Percentiles rank a stretch among this genome's conserved stretches.
These are phyloP conservation scores for Babesia bigemina DNA, from an alignment of 169 alveolate species.

Conservation along the genomic window DNA sequence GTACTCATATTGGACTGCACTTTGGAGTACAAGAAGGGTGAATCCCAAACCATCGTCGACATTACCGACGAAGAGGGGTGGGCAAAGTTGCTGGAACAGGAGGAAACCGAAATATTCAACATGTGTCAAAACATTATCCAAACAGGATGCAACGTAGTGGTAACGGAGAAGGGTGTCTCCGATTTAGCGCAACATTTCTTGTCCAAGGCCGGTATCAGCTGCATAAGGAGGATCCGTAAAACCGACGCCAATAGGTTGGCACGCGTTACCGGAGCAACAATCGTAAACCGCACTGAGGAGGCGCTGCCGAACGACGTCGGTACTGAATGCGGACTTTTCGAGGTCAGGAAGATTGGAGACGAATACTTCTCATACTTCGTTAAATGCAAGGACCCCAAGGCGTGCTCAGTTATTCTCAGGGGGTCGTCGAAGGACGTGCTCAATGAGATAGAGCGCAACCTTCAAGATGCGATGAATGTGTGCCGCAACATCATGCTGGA, in stretches of 20 bases:
- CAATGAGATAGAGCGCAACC: constrained; percentile 95
- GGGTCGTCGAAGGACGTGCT: constrained; percentile 99
- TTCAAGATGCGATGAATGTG: constrained; percentile 97
- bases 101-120: constrained; percentile 94
- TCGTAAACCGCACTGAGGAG: constrained; percentile 98
- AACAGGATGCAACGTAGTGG: constrained; percentile 95
- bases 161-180: constrained; percentile 98
- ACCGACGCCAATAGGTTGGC: constrained; percentile 97
- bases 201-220: constrained; percentile 92
- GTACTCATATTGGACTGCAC: constrained; percentile 96
- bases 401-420: constrained; percentile 96
- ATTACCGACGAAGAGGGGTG: constrained; percentile 95
- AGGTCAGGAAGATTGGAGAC: constrained; percentile 91
- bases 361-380: constrained; percentile 85
- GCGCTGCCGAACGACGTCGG: constrained; percentile 92
- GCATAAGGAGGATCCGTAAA: constrained; percentile 91
- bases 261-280: constrained; percentile 95
- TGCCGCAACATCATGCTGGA: constrained; percentile 95
- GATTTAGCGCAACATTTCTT: constrained; percentile 96
- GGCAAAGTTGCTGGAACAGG: constrained; percentile 92
- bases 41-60: constrained; percentile 96
- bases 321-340: constrained; percentile 93
- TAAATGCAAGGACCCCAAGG: constrained; percentile 92
- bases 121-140: constrained; percentile 95
- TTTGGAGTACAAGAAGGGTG: constrained; percentile 98